phyloP scores from a whole-genome alignment of 2,329 filamentous ascomycete species.

The Colletotrichum horii region DNA sequence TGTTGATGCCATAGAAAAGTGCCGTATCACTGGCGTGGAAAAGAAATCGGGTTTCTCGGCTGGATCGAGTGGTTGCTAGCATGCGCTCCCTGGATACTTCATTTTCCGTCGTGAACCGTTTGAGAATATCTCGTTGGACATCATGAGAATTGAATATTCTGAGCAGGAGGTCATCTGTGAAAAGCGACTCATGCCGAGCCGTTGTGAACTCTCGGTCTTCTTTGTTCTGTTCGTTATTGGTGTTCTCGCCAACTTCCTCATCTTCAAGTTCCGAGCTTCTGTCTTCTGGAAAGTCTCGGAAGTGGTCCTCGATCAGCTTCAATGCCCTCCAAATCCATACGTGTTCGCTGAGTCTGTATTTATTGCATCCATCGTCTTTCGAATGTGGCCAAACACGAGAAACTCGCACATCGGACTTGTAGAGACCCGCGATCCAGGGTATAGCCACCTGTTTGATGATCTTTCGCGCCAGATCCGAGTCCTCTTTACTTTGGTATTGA shows the following conservation, averaged over 20 bases:
- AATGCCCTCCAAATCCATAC: neutral
- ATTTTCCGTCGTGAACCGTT: neutral
- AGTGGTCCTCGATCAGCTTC: neutral
- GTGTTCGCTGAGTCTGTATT: neutral
- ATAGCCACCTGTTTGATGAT: neutral
- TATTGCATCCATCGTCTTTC: neutral
- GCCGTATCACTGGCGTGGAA: neutral
- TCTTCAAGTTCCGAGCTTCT: too few species aligned
- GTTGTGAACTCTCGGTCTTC: too few species aligned
- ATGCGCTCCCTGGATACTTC: neutral
- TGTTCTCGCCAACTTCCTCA: too few species aligned
- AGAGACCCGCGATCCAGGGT: neutral
- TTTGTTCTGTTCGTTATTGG: too few species aligned
- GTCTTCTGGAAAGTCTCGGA: neutral
- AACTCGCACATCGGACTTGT: neutral
- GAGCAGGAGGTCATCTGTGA: fast-evolving
- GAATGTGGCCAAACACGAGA: neutral
- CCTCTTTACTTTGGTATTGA: neutral
- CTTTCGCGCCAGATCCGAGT: fast-evolving
- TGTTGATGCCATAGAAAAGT: neutral
- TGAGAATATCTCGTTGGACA: neutral
- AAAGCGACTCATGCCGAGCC: too few species aligned
- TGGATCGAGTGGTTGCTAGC: neutral
- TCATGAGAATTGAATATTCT: neutral
- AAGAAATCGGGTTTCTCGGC: neutral